Percentiles rank a stretch among this genome's conserved stretches.
Conservation (phyloP, 257 asterid species). For the Phtheirospermum japonicum region DNA sequence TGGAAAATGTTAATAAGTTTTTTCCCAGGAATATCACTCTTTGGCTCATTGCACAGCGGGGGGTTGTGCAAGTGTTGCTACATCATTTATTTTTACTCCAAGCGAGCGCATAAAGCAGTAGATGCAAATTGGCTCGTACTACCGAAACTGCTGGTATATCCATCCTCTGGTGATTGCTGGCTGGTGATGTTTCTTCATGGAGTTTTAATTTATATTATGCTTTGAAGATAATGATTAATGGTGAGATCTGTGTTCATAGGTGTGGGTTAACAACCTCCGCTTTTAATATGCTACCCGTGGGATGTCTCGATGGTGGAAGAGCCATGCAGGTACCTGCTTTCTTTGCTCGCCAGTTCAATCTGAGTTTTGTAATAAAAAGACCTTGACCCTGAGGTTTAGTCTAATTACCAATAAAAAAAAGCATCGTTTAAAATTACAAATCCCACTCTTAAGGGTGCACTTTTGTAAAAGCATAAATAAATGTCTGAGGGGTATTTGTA, state of each 20-base stretch:
- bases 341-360: neutral
- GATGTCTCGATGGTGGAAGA: slow-evolving; percentile 92
- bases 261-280: slow-evolving; percentile 87
- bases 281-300: slow-evolving; percentile 82
- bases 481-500: no score
- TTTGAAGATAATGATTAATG: slow-evolving; percentile 19
- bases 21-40: slow-evolving; percentile 68
- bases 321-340: slow-evolving; percentile 70
- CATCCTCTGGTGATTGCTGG: slow-evolving; percentile 91
- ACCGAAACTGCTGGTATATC: slow-evolving; percentile 84
- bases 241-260: slow-evolving; percentile 39
- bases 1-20: no score
- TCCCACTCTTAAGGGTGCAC: no score
- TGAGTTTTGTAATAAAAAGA: no score
- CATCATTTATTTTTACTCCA: slow-evolving; percentile 93
- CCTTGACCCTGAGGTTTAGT: no score
- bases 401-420: no score
- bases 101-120: slow-evolving; percentile 94
- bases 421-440: no score
- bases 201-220: slow-evolving; percentile 11
- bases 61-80: slow-evolving; percentile 90
- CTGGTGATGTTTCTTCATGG: slow-evolving; percentile 50
- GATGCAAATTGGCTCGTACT: slow-evolving; percentile 90
- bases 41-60: slow-evolving; percentile 87
- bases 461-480: no score